These are phyloP conservation scores for Neofusicoccum sp. DNA, from an alignment of 2,329 filamentous ascomycete species.

Conservation along the genomic window DNA sequence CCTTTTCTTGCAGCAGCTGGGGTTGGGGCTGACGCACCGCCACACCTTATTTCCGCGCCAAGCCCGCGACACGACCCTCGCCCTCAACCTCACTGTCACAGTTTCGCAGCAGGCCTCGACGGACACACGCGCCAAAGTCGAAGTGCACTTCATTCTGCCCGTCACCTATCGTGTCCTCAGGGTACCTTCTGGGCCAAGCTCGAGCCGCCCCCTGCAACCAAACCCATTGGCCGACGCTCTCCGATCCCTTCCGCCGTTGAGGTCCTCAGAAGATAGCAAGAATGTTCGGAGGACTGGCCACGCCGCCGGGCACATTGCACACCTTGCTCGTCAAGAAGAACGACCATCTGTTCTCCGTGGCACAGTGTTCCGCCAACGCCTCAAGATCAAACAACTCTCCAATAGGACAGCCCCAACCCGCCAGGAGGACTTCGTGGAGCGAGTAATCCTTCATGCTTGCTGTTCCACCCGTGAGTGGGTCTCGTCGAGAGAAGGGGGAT, in stretches of 20 bases:
- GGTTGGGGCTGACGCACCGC: constrained; percentile 4
- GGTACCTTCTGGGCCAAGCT: too few species aligned
- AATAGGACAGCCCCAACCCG: constrained; percentile 37
- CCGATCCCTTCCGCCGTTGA: not conserved
- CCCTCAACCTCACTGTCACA: not conserved
- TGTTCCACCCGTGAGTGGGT: constrained; percentile 4
- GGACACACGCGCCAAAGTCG: too few species aligned
- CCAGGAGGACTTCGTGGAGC: constrained; percentile 30
- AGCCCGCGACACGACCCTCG: not conserved
- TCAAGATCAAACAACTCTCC: constrained; percentile 42
- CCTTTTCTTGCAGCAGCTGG: not conserved
- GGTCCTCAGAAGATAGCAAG: constrained; percentile 25
- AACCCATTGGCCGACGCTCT: not conserved
- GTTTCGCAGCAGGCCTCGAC: not conserved
- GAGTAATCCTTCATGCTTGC: constrained; percentile 7
- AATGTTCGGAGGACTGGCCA: constrained; percentile 35
- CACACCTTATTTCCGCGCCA: not conserved
- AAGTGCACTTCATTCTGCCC: too few species aligned
- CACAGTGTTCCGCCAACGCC: constrained; percentile 32
- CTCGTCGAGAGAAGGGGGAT: not conserved
- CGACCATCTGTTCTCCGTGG: constrained; percentile 31
- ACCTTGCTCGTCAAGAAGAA: constrained; percentile 59
- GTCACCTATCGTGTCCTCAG: too few species aligned
- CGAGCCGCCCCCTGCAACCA: not conserved
- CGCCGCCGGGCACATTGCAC: constrained; percentile 48